Conservation (phyloP, 768 basidiomycete genomes). For the Pilatotrama ljubarskyi region DNA sequence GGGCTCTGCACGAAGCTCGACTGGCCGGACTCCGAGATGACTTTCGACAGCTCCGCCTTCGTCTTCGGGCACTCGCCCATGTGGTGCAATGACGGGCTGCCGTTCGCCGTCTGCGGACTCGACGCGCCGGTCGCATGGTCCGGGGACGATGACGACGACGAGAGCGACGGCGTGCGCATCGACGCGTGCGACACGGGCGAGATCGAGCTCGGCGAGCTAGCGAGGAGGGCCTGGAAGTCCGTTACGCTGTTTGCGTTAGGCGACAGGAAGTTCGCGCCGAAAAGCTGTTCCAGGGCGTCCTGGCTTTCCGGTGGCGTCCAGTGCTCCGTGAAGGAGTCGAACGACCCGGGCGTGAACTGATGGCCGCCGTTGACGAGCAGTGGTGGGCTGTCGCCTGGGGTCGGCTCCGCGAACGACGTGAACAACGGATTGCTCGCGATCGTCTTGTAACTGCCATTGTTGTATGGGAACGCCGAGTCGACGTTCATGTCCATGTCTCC, state of each 20-base stretch:
- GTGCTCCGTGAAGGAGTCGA: slow-evolving; percentile 27
- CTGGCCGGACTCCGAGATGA: slow-evolving; percentile 53
- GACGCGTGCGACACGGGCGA: slow-evolving; percentile 59
- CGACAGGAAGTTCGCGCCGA: slow-evolving; percentile 42
- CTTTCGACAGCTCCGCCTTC: slow-evolving; percentile 50
- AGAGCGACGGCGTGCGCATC: slow-evolving; percentile 21
- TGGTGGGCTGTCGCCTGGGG: slow-evolving; percentile 25
- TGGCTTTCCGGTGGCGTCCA: slow-evolving; percentile 29
- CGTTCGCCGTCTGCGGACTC: slow-evolving; percentile 23
- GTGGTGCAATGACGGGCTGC: slow-evolving; percentile 26
- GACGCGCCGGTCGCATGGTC: not conserved
- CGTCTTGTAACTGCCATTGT: slow-evolving; percentile 66
- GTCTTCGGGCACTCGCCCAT: slow-evolving; percentile 50
- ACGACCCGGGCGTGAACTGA: slow-evolving; percentile 15
- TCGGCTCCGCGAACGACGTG: slow-evolving; percentile 69
- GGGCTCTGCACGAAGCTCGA: slow-evolving; percentile 53
- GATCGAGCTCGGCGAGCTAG: slow-evolving; percentile 38
- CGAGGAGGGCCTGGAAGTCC: slow-evolving; percentile 37
- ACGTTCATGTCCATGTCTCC: slow-evolving; percentile 60
- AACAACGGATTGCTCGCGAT: slow-evolving; percentile 83
- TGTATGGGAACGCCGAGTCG: slow-evolving; percentile 50
- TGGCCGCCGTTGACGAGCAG: slow-evolving; percentile 18
- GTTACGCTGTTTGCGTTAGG: slow-evolving; percentile 29
- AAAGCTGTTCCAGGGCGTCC: slow-evolving; percentile 46
- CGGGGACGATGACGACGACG: slow-evolving; percentile 23